Percentiles rank a stretch among this genome's conserved stretches.
phyloP scores from a whole-genome alignment of 176 grass and related monocot genomes.

The Melocanna baccifera region DNA sequence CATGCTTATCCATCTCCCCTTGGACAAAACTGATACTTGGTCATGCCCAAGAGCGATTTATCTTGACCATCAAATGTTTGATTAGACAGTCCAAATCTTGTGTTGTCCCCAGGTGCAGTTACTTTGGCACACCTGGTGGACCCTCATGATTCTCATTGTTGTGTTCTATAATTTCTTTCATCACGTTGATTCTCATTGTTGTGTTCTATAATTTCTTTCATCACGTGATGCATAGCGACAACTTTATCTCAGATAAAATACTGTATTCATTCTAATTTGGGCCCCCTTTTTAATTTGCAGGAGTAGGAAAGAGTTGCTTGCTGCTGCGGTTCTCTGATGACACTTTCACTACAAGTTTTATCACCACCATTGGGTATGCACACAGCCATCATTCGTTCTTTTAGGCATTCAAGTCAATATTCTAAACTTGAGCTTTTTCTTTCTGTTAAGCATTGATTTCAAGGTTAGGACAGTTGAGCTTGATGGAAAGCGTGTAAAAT shows the following conservation, averaged over 20 bases:
- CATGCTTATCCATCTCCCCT: neutral
- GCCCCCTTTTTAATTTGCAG: conserved; percentile 27
- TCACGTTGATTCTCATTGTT: neutral
- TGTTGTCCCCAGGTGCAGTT: neutral
- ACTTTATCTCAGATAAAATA: neutral
- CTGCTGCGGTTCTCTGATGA: conserved; percentile 63
- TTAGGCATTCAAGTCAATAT: conserved; percentile 11
- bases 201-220: neutral
- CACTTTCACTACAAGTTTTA: conserved; percentile 66
- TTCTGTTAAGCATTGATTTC: conserved; percentile 72
- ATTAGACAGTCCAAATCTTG: neutral
- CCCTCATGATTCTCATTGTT: neutral
- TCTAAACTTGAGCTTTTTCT: neutral
- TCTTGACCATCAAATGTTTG: neutral
- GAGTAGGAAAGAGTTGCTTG: conserved; percentile 75
- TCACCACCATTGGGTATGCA: conserved; percentile 59
- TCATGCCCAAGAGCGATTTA: neutral
- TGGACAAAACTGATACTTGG: neutral
- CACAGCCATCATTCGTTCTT: neutral
- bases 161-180: neutral
- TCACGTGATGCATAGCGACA: neutral
- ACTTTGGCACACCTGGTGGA: neutral
- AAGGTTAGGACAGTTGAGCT: conserved; percentile 85
- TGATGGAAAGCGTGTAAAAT: conserved; percentile 84
- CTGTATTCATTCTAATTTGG: conserved; percentile 15